These are phyloP conservation scores for Aspergillus felis DNA, from an alignment of 2,329 filamentous ascomycete species.

Conservation along the genomic window DNA sequence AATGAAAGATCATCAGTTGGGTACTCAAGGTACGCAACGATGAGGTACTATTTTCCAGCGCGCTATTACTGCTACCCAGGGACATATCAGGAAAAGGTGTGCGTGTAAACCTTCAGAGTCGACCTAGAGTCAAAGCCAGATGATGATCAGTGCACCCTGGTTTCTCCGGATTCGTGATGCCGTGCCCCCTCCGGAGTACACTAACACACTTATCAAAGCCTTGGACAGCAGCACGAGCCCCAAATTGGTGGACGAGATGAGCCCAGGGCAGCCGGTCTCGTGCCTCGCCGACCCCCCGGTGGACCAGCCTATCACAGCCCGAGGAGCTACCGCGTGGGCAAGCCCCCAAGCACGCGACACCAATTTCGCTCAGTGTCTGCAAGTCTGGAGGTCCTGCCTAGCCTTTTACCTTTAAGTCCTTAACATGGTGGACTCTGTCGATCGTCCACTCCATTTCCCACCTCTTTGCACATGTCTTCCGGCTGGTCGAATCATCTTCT, in stretches of 20 bases:
- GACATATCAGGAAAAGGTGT: background rate
- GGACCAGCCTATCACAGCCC: constrained; percentile 23
- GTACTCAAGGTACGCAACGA: too few relatives aligned
- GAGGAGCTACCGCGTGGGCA: constrained; percentile 26
- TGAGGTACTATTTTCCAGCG: too few relatives aligned
- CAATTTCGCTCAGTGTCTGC: constrained; percentile 5
- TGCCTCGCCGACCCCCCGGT: constrained; percentile 17
- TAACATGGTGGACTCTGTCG: constrained; percentile 4
- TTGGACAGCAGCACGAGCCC: constrained; percentile 16
- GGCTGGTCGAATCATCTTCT: background rate
- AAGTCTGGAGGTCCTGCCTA: background rate
- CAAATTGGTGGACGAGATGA: constrained; percentile 18
- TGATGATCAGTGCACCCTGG: background rate
- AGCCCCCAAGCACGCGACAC: constrained; percentile 35
- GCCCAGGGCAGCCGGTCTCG: constrained; percentile 22
- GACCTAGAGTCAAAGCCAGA: background rate
- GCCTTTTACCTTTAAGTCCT: constrained; percentile 4
- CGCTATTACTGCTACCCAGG: background rate
- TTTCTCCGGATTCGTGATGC: background rate
- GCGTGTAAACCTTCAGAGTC: background rate
- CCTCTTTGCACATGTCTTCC: background rate
- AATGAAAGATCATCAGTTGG: too few relatives aligned
- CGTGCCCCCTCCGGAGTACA: too few relatives aligned
- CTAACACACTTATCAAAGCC: constrained; percentile 11
- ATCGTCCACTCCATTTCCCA: constrained; percentile 10